phyloP scores from a whole-genome alignment of 805 yeast genomes.

The Naumovozyma baii region DNA sequence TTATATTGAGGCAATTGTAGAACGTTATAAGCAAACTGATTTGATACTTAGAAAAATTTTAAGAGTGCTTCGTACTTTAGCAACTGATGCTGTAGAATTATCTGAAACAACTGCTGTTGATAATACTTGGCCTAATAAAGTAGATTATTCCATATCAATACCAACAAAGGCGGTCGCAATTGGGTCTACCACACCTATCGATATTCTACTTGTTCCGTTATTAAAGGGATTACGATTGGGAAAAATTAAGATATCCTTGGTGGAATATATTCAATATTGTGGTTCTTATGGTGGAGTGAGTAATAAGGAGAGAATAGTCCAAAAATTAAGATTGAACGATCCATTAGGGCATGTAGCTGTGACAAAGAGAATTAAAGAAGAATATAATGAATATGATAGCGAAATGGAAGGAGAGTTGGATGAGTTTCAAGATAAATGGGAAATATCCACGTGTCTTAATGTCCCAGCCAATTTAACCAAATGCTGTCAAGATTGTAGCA shows the following conservation, averaged over 20 bases:
- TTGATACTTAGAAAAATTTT: slow-evolving; percentile 62
- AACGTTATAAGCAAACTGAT: slow-evolving; percentile 67
- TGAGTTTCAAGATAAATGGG: slow-evolving; percentile 58
- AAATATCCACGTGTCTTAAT: slow-evolving; percentile 46
- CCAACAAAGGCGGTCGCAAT: slow-evolving; percentile 87
- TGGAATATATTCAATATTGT: slow-evolving; percentile 57
- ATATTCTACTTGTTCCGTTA: slow-evolving; percentile 67
- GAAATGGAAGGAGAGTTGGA: slow-evolving; percentile 4
- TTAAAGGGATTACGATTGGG: slow-evolving; percentile 76
- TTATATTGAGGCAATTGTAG: slow-evolving; percentile 68
- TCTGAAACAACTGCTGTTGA: slow-evolving; percentile 91
- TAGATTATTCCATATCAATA: slow-evolving; percentile 78
- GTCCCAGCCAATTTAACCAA: slow-evolving; percentile 67
- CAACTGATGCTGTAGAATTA: slow-evolving; percentile 79
- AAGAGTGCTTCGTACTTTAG: slow-evolving; percentile 74
- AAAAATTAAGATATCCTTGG: slow-evolving; percentile 51
- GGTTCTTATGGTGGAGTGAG: slow-evolving; percentile 53
- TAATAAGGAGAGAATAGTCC: slow-evolving; percentile 52
- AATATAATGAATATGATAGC: slow-evolving; percentile 18
- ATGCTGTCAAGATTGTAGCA: slow-evolving; percentile 80
- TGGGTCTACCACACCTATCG: slow-evolving; percentile 68
- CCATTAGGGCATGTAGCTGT: slow-evolving; percentile 20
- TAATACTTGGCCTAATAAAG: slow-evolving; percentile 91
- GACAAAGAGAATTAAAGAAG: slow-evolving; percentile 20
- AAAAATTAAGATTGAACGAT: slow-evolving; percentile 40